A percentile compares a stretch with the other conserved stretches of the same genome.
These are phyloP conservation scores for Staphylotrichum longicolle DNA, from an alignment of 495 filamentous ascomycete species.

Conservation along the genomic window DNA sequence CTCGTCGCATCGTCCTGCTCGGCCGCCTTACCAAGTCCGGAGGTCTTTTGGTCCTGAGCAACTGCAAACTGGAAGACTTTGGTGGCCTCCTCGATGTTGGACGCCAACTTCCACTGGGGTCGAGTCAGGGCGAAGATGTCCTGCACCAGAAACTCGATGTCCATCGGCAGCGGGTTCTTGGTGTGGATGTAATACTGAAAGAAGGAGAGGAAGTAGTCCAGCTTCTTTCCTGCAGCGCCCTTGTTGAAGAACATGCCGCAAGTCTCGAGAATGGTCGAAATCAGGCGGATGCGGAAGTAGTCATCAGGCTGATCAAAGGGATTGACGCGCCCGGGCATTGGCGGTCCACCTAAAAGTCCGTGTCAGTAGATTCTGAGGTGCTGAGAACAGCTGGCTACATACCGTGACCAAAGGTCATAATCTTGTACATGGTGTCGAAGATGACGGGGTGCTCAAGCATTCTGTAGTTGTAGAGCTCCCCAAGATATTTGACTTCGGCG, in stretches of 20 bases:
- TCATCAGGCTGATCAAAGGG: conserved; percentile 86
- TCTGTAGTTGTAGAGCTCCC: conserved; percentile 96
- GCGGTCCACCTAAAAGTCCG: conserved; percentile 65
- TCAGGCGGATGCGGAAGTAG: conserved; percentile 89
- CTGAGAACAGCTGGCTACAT: conserved; percentile 26
- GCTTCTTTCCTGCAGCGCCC: conserved; percentile 89
- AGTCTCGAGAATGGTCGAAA: conserved; percentile 86
- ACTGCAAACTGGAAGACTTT: conserved; percentile 83
- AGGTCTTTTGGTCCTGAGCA: conserved; percentile 79
- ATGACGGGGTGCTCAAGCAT: conserved; percentile 95
- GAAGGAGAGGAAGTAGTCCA: conserved; percentile 97
- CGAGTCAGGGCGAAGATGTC: conserved; percentile 81
- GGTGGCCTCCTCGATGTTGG: conserved; percentile 77
- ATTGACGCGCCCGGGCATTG: conserved; percentile 70
- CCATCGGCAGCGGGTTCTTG: conserved; percentile 94
- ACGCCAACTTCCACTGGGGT: conserved; percentile 87
- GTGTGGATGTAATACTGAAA: conserved; percentile 96
- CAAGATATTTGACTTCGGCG: conserved; percentile 94
- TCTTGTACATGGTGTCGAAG: conserved; percentile 91
- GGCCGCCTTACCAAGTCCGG: conserved; percentile 67
- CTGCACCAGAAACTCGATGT: conserved; percentile 94
- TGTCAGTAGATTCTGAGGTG: conserved; percentile 23
- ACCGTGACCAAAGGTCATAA: conserved; percentile 88
- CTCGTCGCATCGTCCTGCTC: conserved; percentile 65
- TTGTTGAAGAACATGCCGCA: conserved; percentile 96